Percentiles rank a stretch among this genome's conserved stretches.
These are phyloP conservation scores for Aspergillus wentii DNA, from an alignment of 495 filamentous ascomycete species.

Conservation along the genomic window DNA sequence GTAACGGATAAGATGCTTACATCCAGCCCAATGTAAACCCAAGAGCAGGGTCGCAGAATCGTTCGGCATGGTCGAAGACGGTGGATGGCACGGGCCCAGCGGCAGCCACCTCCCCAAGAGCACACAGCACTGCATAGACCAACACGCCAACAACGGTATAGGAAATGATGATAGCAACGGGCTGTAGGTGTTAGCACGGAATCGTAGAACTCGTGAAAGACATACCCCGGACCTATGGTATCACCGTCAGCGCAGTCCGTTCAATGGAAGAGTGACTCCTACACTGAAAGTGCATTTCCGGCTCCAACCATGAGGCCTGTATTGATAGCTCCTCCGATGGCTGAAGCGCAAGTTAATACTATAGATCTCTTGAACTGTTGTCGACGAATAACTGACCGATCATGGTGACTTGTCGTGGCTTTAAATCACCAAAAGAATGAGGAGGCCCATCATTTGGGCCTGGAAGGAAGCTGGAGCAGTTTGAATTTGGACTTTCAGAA, in stretches of 20 bases:
- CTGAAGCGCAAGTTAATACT: slow-evolving; percentile 27
- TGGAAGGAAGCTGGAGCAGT: too few relatives aligned
- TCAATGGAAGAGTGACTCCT: slow-evolving; percentile 37
- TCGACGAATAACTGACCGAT: slow-evolving; percentile 41
- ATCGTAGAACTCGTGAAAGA: background rate
- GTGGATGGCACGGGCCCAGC: slow-evolving; percentile 53
- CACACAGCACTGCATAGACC: slow-evolving; percentile 57
- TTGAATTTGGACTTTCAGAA: too few relatives aligned
- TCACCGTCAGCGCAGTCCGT: background rate
- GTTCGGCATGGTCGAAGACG: slow-evolving; percentile 55
- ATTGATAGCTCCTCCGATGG: slow-evolving; percentile 80
- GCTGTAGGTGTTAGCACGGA: slow-evolving; percentile 24
- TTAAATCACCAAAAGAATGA: slow-evolving; percentile 49
- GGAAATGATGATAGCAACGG: slow-evolving; percentile 58
- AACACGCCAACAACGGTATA: slow-evolving; percentile 56
- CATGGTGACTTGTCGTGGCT: slow-evolving; percentile 67
- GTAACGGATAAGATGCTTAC: slow-evolving; percentile 17
- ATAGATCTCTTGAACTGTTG: background rate
- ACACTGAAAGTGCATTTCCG: slow-evolving; percentile 56
- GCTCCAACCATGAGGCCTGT: slow-evolving; percentile 63
- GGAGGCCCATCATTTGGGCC: too few relatives aligned
- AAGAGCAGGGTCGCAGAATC: slow-evolving; percentile 58
- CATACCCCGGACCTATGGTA: slow-evolving; percentile 27
- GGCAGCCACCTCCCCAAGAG: slow-evolving; percentile 59
- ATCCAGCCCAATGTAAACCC: slow-evolving; percentile 59